phyloP scores from a whole-genome alignment of 2,329 filamentous ascomycete genomes.

The Exophiala spinifera region DNA sequence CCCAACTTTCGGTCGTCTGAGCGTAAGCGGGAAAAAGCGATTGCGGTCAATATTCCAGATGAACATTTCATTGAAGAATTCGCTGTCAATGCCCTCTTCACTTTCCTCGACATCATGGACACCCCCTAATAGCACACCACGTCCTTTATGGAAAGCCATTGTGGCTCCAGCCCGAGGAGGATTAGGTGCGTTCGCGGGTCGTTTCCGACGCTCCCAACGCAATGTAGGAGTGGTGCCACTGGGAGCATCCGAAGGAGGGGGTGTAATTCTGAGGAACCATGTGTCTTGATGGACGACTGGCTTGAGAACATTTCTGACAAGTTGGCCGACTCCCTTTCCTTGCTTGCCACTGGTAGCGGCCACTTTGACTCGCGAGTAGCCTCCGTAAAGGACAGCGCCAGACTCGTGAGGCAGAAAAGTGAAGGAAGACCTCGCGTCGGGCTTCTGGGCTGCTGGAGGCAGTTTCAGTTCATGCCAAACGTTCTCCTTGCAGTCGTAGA shows the following conservation, averaged over 20 bases:
- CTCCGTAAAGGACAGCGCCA: conserved; percentile 86
- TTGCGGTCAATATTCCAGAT: conserved; percentile 96
- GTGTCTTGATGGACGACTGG: conserved; percentile 93
- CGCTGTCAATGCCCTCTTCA: conserved; percentile 92
- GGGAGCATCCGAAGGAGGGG: conserved; percentile 65
- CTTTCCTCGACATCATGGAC: conserved; percentile 90
- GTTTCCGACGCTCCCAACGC: conserved; percentile 90
- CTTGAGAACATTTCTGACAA: conserved; percentile 69
- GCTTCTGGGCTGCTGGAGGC: conserved; percentile 76
- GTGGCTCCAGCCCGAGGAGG: conserved; percentile 83
- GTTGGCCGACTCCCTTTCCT: conserved; percentile 53
- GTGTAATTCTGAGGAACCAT: conserved; percentile 81
- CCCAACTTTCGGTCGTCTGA: conserved; percentile 70
- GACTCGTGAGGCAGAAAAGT: conserved; percentile 86
- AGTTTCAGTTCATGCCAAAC: conserved; percentile 76
- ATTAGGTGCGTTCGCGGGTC: conserved; percentile 81
- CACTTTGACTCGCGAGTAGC: conserved; percentile 87
- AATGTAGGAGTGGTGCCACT: conserved; percentile 66
- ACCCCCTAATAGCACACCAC: conserved; percentile 89
- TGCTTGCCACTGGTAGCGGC: conserved; percentile 57
- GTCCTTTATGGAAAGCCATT: conserved; percentile 90
- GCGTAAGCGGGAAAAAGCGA: conserved; percentile 78
- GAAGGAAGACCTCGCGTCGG: conserved; percentile 87
- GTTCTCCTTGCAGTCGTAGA: conserved; percentile 88
- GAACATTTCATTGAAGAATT: conserved; percentile 90